Base-by-base conservation (phyloP, 2,329 filamentous ascomycete species). In the Malbranchea zuffiana region DNA sequence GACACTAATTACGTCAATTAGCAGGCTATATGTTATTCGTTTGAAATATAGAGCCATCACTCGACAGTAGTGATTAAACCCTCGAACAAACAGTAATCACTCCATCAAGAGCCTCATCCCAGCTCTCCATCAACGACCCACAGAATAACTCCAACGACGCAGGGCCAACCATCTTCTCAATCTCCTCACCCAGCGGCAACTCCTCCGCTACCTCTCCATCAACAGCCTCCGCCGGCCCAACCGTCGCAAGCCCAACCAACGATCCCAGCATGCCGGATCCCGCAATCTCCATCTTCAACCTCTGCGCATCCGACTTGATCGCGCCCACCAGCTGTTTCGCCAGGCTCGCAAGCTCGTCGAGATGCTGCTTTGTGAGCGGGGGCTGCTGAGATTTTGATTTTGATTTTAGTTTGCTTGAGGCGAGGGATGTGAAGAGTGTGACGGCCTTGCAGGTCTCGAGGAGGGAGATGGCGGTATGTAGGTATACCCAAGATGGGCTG, bases 51-150 rank as follows among this genome's bases (percentile, higher is more conserved):
- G n/a, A n/a, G n/a, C n/a, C n/a, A n/a, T n/a, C n/a, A n/a, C n/a
- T n/a, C n/a, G n/a, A n/a, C n/a, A n/a, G n/a, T n/a, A n/a, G n/a
- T 25, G n/a, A 7, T n/a, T 25, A 25, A 25, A 25, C 23, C 7
- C n/a, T 25, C 21, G 30, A 27, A 29, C 40, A 42, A 11, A 39
- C 21, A 10, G 35, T 27, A 15, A 45, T 38, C 24, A 66, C 47
- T 3, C 62, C 62, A 35, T 61, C 55, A 16, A 67, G 50, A 4
- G 54, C 61, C 37, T 65, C 62, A 32, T 65, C 62, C 64, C 63
- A 67, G 44, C 64, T 66, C 41, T 66, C 63, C 52, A 60, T 64
- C 45, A 67, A 47, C 20, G 53, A 51, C n/a, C 59, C 62, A 41
- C 59, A 63, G 46, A 63, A 60, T 13, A 63, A 38, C 46, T 66